Conservation (phyloP, 306 rosid genomes). For the Casuarina cunninghamiana region DNA sequence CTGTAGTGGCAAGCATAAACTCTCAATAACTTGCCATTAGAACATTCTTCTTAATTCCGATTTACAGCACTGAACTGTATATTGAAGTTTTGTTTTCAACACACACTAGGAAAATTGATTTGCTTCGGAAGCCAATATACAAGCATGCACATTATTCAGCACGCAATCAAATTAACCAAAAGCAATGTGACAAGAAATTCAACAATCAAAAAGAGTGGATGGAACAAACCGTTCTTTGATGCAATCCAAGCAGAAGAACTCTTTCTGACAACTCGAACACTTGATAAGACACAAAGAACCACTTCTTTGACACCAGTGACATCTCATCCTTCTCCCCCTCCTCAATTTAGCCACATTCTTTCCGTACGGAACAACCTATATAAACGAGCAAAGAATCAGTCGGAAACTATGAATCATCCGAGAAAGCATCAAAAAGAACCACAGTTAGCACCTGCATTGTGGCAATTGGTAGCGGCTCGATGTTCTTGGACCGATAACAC, state of each 20-base stretch:
- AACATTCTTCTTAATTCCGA: slow-evolving; percentile 9
- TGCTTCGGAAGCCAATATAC: slow-evolving; percentile 4
- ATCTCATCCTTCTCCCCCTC: slow-evolving; percentile 65
- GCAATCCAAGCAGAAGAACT: slow-evolving; percentile 83
- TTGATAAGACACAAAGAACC: slow-evolving; percentile 56
- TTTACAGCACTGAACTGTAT: slow-evolving; percentile 18
- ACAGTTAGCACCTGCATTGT: slow-evolving; percentile 54
- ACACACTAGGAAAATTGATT: slow-evolving; percentile 13
- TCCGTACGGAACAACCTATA: slow-evolving; percentile 53
- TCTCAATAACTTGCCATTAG: slow-evolving; percentile 5
- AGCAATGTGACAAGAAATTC: slow-evolving; percentile 21
- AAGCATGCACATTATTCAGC: slow-evolving; percentile 7
- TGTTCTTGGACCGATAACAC: slow-evolving; percentile 90
- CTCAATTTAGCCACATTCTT: slow-evolving; percentile 43
- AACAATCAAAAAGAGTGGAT: slow-evolving; percentile 12
- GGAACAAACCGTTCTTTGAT: slow-evolving; percentile 73
- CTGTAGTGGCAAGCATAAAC: not conserved
- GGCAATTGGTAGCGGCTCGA: slow-evolving; percentile 56
- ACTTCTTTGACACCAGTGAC: slow-evolving; percentile 86
- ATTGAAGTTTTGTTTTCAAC: not conserved
- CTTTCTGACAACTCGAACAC: slow-evolving; percentile 81
- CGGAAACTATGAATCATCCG: slow-evolving; percentile 14
- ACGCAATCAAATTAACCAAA: not conserved
- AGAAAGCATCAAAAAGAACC: slow-evolving; percentile 5
- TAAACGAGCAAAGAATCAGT: slow-evolving; percentile 9